These are phyloP conservation scores for Penicillium sp. DNA, from an alignment of 2,329 filamentous ascomycete species.

Conservation along the genomic window DNA sequence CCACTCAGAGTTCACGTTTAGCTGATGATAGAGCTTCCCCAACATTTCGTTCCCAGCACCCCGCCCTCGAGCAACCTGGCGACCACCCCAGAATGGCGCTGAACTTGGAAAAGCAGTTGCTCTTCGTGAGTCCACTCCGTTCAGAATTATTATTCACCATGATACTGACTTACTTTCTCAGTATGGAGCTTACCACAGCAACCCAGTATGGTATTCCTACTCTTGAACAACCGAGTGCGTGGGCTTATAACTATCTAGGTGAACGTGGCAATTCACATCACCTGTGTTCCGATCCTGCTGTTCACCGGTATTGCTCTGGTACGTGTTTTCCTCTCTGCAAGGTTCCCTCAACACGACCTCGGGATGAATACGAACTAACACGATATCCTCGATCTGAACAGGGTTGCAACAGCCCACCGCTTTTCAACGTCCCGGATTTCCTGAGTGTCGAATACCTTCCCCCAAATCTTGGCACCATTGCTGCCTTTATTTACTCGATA, in stretches of 20 bases:
- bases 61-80: background rate
- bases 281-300: conserved; percentile 63
- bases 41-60: conserved; percentile 3
- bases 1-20: conserved; percentile 15
- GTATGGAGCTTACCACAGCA: conserved; percentile 68
- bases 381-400: conserved; percentile 26
- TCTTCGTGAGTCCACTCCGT: conserved; percentile 58
- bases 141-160: background rate
- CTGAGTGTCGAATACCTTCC: conserved; percentile 59
- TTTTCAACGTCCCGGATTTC: conserved; percentile 55
- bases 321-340: conserved; percentile 27
- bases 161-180: conserved; percentile 32
- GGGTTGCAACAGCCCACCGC: conserved; percentile 57
- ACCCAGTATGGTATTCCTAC: conserved; percentile 51
- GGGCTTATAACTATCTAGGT: conserved; percentile 45
- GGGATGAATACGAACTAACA: background rate
- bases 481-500: conserved; percentile 64
- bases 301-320: conserved; percentile 62
- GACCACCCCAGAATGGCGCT: conserved; percentile 42
- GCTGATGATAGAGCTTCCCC: conserved; percentile 12
- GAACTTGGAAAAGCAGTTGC: conserved; percentile 66
- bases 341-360: background rate
- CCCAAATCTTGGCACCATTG: conserved; percentile 60
- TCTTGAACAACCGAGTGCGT: conserved; percentile 2
- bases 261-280: conserved; percentile 64